phyloP scores from a whole-genome alignment of 441 rosid genomes.

The Raphanus hybrid region DNA sequence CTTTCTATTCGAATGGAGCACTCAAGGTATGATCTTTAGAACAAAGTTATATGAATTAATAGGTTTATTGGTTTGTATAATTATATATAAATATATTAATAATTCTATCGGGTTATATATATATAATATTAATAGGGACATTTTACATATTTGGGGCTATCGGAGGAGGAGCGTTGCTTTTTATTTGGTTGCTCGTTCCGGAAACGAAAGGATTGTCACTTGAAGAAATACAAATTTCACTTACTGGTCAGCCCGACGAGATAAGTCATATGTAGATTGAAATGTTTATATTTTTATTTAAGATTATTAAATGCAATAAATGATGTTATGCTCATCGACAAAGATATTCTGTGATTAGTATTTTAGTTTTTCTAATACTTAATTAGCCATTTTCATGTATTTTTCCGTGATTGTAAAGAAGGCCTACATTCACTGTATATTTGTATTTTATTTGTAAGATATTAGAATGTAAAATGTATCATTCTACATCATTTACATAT shows the following conservation, averaged over 20 bases:
- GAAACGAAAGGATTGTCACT: slow-evolving; percentile 64
- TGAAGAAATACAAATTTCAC: slow-evolving; percentile 60
- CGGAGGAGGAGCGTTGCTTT: slow-evolving; percentile 44
- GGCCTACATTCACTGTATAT: neutral
- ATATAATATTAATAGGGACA: slow-evolving; percentile 47
- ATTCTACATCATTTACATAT: neutral
- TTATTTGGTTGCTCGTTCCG: slow-evolving; percentile 55
- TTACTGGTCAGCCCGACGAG: slow-evolving; percentile 1
- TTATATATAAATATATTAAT: neutral
- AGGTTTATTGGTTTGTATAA: neutral
- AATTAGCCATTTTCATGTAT: neutral
- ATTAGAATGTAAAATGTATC: neutral
- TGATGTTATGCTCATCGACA: slow-evolving; percentile 4
- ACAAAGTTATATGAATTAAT: neutral
- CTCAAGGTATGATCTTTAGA: slow-evolving; percentile 48
- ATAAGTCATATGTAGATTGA: slow-evolving; percentile 10
- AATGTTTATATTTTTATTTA: neutral
- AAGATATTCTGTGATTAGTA: slow-evolving; percentile 5
- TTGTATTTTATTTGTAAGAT: neutral
- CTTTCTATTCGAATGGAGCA: slow-evolving; percentile 67
- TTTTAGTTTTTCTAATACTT: neutral
- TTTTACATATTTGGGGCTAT: slow-evolving; percentile 52
- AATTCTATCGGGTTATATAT: neutral
- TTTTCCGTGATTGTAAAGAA: neutral
- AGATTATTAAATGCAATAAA: neutral